Conservation (phyloP, 2,329 filamentous ascomycete genomes). For the Cercospora canescens region DNA sequence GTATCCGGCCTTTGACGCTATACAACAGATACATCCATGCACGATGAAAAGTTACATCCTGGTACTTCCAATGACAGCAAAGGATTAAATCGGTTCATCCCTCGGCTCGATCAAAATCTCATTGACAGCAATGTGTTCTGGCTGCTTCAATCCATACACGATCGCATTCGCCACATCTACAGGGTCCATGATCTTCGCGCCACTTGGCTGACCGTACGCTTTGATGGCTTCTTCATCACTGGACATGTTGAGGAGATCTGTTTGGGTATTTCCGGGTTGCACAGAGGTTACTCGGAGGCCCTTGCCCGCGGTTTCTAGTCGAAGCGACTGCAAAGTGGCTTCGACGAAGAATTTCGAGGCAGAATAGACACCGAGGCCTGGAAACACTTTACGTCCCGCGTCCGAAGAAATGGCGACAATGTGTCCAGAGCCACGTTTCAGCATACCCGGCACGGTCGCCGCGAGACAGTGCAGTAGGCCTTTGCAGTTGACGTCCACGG, state of each 20-base stretch:
- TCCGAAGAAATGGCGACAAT: slow-evolving; percentile 82
- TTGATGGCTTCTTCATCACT: slow-evolving; percentile 75
- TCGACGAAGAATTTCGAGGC: slow-evolving; percentile 86
- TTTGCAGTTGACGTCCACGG: slow-evolving; percentile 85
- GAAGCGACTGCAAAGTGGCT: slow-evolving; percentile 72
- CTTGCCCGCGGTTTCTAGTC: slow-evolving; percentile 72
- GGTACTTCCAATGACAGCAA: neutral
- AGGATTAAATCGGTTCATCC: slow-evolving; percentile 66
- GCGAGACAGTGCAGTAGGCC: slow-evolving; percentile 73
- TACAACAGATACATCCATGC: neutral
- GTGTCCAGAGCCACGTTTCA: slow-evolving; percentile 67
- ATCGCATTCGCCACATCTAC: slow-evolving; percentile 73
- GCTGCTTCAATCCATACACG: slow-evolving; percentile 72
- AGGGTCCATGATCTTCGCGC: slow-evolving; percentile 72
- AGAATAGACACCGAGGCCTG: slow-evolving; percentile 78
- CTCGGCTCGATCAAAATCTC: slow-evolving; percentile 77
- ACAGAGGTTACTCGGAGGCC: slow-evolving; percentile 73
- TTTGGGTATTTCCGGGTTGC: slow-evolving; percentile 76
- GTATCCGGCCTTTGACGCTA: neutral
- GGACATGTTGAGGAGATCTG: slow-evolving; percentile 71
- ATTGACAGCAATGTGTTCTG: slow-evolving; percentile 74
- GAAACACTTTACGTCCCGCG: slow-evolving; percentile 78
- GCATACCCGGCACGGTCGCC: slow-evolving; percentile 69
- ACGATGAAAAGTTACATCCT: neutral
- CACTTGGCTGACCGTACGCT: slow-evolving; percentile 74